phyloP scores from a whole-genome alignment of 2,329 filamentous ascomycete genomes.

The Fusarium nodosum region DNA sequence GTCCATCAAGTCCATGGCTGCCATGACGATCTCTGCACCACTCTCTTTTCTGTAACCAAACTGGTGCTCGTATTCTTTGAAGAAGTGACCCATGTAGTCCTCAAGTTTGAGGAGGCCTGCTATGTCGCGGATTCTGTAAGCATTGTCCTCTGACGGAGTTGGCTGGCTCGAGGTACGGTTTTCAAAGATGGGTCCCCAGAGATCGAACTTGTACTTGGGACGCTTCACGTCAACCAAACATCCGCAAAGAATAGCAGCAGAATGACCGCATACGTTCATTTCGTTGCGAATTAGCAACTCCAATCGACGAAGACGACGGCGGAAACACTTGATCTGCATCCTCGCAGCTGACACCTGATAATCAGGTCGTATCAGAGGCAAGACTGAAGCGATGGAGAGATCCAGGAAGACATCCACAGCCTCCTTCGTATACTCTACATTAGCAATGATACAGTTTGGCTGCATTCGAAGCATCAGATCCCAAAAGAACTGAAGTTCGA shows the following conservation, averaged over 20 bases:
- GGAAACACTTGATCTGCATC: slow-evolving; percentile 10
- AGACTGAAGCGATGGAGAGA: slow-evolving; percentile 2
- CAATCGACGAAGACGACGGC: slow-evolving; percentile 22
- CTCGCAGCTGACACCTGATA: not conserved
- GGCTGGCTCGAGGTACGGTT: not conserved
- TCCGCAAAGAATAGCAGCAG: slow-evolving; percentile 26
- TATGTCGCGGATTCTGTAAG: slow-evolving; percentile 26
- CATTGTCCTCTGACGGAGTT: not conserved
- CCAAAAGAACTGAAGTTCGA: slow-evolving; percentile 30
- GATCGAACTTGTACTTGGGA: slow-evolving; percentile 18
- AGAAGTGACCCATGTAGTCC: slow-evolving; percentile 13
- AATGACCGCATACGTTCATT: slow-evolving; percentile 22
- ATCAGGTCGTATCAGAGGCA: not conserved
- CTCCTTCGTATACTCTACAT: not conserved
- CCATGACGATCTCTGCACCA: no score
- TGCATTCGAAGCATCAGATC: slow-evolving; percentile 37
- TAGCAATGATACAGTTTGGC: slow-evolving; percentile 25
- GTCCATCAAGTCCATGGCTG: slow-evolving; percentile 19
- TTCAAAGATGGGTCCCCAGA: slow-evolving; percentile 36
- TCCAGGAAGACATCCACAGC: slow-evolving; percentile 38
- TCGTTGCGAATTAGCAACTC: slow-evolving; percentile 14
- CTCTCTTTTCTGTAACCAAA: not conserved
- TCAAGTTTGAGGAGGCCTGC: slow-evolving; percentile 34
- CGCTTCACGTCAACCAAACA: slow-evolving; percentile 29
- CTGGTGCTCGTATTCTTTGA: not conserved